These are phyloP conservation scores for Termitomyces sp. DNA, from an alignment of 768 basidiomycete species.

Conservation along the genomic window DNA sequence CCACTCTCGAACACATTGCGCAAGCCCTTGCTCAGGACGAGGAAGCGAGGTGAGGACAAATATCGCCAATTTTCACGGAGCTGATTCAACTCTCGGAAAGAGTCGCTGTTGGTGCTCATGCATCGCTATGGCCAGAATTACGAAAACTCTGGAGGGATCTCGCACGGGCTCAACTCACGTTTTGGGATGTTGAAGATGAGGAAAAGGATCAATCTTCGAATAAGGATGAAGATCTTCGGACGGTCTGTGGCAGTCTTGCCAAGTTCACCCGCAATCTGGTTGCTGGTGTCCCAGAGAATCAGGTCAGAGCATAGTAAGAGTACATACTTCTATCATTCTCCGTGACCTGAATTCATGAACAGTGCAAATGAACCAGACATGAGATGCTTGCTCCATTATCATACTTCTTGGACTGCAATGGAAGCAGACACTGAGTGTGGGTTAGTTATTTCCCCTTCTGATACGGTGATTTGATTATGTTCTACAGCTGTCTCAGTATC, in stretches of 20 bases:
- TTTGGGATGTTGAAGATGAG: constrained; percentile 45
- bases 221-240: constrained; percentile 30
- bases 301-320: constrained; percentile 66
- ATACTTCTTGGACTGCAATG: constrained; percentile 73
- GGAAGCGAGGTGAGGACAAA: constrained; percentile 27
- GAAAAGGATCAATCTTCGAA: constrained; percentile 19
- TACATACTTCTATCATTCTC: not conserved
- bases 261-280: constrained; percentile 84
- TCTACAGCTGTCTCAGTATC: constrained; percentile 55
- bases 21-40: constrained; percentile 45
- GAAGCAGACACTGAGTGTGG: constrained; percentile 52
- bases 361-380: constrained; percentile 73
- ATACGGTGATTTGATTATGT: not conserved
- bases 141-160: constrained; percentile 53
- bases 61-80: not conserved
- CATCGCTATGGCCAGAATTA: constrained; percentile 51
- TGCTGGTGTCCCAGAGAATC: constrained; percentile 71
- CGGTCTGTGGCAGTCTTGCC: constrained; percentile 48
- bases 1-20: constrained; percentile 46
- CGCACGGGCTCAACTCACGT: constrained; percentile 43
- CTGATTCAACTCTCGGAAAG: constrained; percentile 4
- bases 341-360: constrained; percentile 6
- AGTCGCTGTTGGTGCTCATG: constrained; percentile 27
- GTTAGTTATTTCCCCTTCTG: constrained; percentile 15
- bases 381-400: constrained; percentile 59